Conservation (phyloP, 106 monocot genomes). For the Ottelia alismoides region DNA sequence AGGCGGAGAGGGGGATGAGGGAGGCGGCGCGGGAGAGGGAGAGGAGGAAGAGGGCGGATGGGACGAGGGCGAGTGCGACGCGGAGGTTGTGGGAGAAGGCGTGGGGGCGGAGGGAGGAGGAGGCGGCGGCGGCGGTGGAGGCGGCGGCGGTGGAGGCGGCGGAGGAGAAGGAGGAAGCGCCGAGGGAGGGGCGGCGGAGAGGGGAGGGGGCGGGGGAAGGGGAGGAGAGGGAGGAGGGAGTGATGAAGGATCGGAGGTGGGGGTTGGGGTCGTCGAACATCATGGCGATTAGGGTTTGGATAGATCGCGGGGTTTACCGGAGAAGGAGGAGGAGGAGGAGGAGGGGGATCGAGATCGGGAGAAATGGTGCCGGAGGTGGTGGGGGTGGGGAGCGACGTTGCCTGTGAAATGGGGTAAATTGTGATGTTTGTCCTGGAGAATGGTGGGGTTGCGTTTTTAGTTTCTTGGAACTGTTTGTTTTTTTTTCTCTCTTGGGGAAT, state of each 20-base stretch:
- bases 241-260: conserved; percentile 59
- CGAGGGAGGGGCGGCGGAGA: conserved; percentile 27
- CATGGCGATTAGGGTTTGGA: conserved; percentile 3
- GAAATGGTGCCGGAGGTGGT: too few species aligned
- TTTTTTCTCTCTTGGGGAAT: too few species aligned
- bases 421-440: too few species aligned
- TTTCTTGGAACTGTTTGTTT: too few species aligned
- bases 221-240: conserved; percentile 45
- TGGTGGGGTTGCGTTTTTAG: too few species aligned
- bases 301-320: neutral
- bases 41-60: conserved; percentile 47
- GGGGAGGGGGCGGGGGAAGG: conserved; percentile 30
- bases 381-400: too few species aligned
- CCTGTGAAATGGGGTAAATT: too few species aligned
- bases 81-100: conserved; percentile 16
- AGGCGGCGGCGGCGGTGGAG: neutral
- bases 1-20: conserved; percentile 79
- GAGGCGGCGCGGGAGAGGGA: conserved; percentile 64
- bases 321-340: neutral
- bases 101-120: conserved; percentile 2
- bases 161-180: conserved; percentile 1
- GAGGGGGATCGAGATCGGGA: too few species aligned
- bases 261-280: conserved; percentile 21
- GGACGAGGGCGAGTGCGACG: conserved; percentile 27
- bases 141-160: conserved; percentile 2